phyloP scores from a whole-genome alignment of 208 protist species.

The Wallacemonas sp. region DNA sequence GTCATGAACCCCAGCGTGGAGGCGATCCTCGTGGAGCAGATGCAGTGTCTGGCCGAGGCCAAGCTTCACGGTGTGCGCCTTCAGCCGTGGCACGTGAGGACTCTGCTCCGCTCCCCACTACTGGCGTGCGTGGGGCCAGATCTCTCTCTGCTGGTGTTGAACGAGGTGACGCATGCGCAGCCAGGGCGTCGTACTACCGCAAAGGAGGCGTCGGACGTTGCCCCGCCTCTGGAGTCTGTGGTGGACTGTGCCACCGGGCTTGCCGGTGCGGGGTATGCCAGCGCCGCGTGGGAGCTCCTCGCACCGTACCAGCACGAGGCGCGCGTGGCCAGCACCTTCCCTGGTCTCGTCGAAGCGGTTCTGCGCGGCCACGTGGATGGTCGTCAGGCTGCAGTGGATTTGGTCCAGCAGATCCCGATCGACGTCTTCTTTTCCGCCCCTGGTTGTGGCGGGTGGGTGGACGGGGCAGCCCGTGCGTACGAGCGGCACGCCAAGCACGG shows the following conservation, averaged over 20 bases:
- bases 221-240: not conserved
- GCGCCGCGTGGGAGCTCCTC: conserved; percentile 34
- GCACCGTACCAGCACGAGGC: not conserved
- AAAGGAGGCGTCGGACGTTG: not conserved
- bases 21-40: conserved; percentile 48
- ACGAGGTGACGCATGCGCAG: conserved; percentile 18
- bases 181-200: too few species aligned
- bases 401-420: conserved; percentile 7
- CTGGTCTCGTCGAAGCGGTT: not conserved
- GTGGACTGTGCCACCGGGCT: conserved; percentile 44
- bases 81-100: conserved; percentile 42
- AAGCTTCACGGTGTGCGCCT: conserved; percentile 44
- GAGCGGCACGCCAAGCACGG: conserved; percentile 1
- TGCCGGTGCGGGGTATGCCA: conserved; percentile 30
- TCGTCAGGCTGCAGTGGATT: not conserved
- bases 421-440: not conserved
- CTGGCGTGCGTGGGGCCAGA: conserved; percentile 43
- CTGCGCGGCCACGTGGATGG: not conserved
- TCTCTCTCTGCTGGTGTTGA: conserved; percentile 48
- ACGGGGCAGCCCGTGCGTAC: conserved; percentile 6
- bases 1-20: conserved; percentile 1
- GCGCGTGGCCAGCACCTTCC: not conserved
- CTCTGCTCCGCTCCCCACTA: conserved; percentile 48
- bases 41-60: conserved; percentile 72
- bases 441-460: conserved; percentile 3